Evolutionary conservation across 2,329 filamentous ascomycete species (phyloP).

Genomic region (Fusarium floridanum): DNA sequence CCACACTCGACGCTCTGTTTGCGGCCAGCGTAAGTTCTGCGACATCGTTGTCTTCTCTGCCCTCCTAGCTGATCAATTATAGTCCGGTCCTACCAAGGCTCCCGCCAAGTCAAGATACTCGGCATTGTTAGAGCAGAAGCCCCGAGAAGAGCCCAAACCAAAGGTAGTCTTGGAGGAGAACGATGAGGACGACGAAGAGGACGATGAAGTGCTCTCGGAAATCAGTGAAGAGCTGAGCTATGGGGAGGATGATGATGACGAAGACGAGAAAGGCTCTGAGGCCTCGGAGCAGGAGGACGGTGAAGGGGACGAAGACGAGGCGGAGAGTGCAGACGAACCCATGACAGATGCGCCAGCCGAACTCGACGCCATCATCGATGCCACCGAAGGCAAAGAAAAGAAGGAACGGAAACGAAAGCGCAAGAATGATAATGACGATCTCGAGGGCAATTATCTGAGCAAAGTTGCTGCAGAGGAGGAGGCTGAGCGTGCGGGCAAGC

Average conservation of each 20-base stretch:
- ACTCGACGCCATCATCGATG: conserved; percentile 54
- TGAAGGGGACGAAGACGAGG: conserved; percentile 51
- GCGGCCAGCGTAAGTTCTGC: conserved; percentile 74
- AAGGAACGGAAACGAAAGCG: conserved; percentile 74
- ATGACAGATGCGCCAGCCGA: conserved; percentile 52
- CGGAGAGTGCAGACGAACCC: conserved; percentile 56
- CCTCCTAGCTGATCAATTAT: conserved; percentile 29
- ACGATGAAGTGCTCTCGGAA: conserved; percentile 52
- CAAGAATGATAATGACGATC: conserved; percentile 75
- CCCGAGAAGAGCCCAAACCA: conserved; percentile 43
- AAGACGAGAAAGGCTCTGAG: conserved; percentile 43
- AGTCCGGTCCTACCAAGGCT: conserved; percentile 66
- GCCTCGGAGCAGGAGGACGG: conserved; percentile 43
- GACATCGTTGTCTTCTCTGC: conserved; percentile 11
- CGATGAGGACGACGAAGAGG: conserved; percentile 47
- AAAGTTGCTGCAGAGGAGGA: conserved; percentile 72
- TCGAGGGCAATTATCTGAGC: conserved; percentile 78
- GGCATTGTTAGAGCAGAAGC: conserved; percentile 52
- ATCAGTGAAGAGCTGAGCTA: conserved; percentile 52
- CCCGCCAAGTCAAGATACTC: conserved; percentile 61
- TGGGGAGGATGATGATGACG: conserved; percentile 48
- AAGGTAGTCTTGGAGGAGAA: conserved; percentile 45
- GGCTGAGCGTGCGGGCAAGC: conserved; percentile 68
- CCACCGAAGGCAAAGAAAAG: conserved; percentile 52
- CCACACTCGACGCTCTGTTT: conserved; percentile 77